Evolutionary conservation across 2,329 filamentous ascomycete species (phyloP).

Genomic region (Mariannaea elegans): DNA sequence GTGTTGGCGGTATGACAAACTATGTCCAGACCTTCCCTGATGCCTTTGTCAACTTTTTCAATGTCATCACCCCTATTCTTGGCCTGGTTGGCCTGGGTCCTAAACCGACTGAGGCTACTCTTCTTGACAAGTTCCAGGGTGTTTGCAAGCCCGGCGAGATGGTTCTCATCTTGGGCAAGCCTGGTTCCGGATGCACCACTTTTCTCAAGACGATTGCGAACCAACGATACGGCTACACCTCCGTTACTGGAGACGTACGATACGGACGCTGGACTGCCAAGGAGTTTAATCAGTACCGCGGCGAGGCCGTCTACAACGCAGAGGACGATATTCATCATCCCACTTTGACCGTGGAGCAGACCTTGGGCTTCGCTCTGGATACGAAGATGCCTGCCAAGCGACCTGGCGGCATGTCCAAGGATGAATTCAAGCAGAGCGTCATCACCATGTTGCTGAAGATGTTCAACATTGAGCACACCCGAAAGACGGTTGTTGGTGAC

Average conservation of each 20-base stretch:
- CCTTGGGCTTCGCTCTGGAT: constrained; percentile 83
- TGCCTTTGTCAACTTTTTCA: constrained; percentile 79
- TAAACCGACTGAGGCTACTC: constrained; percentile 75
- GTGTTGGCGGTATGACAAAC: constrained; percentile 77
- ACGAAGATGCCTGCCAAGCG: constrained; percentile 86
- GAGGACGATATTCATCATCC: constrained; percentile 87
- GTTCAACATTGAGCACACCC: constrained; percentile 93
- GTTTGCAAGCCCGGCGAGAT: constrained; percentile 85
- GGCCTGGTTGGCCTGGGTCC: constrained; percentile 70
- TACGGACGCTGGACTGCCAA: constrained; percentile 79
- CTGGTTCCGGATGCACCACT: constrained; percentile 76
- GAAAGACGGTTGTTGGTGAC: constrained; percentile 85
- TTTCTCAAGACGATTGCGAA: constrained; percentile 76
- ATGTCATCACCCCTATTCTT: constrained; percentile 72
- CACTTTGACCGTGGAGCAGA: constrained; percentile 88
- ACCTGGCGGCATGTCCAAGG: constrained; percentile 75
- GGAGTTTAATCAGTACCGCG: constrained; percentile 79
- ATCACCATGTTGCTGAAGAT: constrained; percentile 81
- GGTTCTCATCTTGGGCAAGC: constrained; percentile 82
- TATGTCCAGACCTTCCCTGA: constrained; percentile 80
- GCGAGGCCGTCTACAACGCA: constrained; percentile 82
- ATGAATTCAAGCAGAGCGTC: constrained; percentile 80
- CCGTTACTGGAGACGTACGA: constrained; percentile 72
- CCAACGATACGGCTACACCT: constrained; percentile 66
- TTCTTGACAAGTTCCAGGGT: constrained; percentile 77